A percentile compares a stretch with the other conserved stretches of the same genome.
phyloP scores from a whole-genome alignment of 495 filamentous ascomycete species.

The Physcia stellaris region DNA sequence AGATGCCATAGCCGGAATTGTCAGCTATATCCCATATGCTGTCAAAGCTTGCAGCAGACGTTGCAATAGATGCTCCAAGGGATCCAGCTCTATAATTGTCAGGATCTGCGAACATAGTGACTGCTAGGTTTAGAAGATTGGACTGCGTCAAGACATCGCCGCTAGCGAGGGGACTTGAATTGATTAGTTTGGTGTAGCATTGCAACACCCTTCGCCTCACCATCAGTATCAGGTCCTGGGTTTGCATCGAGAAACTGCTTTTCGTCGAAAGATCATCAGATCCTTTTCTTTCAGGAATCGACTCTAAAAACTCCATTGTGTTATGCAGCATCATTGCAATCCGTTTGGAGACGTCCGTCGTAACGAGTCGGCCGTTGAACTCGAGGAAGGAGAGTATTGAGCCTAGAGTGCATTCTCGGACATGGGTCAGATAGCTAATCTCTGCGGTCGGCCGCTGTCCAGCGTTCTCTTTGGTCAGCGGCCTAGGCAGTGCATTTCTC shows the following conservation, averaged over 20 bases:
- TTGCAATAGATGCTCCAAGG: constrained; percentile 83
- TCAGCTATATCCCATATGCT: constrained; percentile 89
- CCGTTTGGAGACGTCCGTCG: constrained; percentile 85
- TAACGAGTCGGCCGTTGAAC: constrained; percentile 85
- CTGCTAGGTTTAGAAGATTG: constrained; percentile 81
- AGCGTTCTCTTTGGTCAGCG: constrained; percentile 79
- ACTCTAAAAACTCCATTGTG: constrained; percentile 74
- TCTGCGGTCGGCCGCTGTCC: constrained; percentile 70
- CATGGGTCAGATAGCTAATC: constrained; percentile 83
- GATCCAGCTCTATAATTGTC: constrained; percentile 75
- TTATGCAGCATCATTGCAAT: constrained; percentile 93
- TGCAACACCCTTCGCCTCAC: constrained; percentile 84
- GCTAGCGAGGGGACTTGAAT: constrained; percentile 65
- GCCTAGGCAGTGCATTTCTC: constrained; percentile 94
- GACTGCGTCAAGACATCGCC: constrained; percentile 80
- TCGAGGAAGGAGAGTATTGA: constrained; percentile 86
- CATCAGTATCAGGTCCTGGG: constrained; percentile 90
- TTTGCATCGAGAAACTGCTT: constrained; percentile 72
- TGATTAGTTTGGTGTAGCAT: constrained; percentile 84
- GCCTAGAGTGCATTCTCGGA: constrained; percentile 87
- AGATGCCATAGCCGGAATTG: constrained; percentile 87
- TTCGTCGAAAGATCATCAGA: constrained; percentile 79
- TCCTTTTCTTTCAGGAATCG: constrained; percentile 67
- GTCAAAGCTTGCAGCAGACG: constrained; percentile 79
- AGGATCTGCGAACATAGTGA: constrained; percentile 85